Evolutionary conservation across 2,329 filamentous ascomycete genomes (phyloP).

Genomic region (Amesomyces nigricolor): DNA sequence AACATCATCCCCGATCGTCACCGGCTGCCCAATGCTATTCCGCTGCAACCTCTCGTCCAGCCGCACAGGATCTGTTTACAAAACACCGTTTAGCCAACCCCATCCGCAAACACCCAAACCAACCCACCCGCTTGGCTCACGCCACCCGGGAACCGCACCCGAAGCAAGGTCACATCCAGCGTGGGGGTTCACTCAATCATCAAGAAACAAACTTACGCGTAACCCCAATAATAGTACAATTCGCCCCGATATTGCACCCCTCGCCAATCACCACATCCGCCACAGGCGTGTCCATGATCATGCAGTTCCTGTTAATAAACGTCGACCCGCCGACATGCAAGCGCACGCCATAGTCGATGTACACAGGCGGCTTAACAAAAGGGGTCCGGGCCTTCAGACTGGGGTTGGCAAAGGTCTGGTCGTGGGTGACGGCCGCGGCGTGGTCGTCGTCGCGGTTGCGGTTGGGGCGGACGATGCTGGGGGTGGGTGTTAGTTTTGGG

Average conservation of each 20-base stretch:
- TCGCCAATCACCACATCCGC: slow-evolving; percentile 33
- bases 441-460: slow-evolving; percentile 20
- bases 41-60: slow-evolving; percentile 26
- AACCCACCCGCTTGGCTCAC: no score
- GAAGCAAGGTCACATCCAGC: not conserved
- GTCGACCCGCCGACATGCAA: slow-evolving; percentile 30
- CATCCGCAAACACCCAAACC: not conserved
- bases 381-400: slow-evolving; percentile 27
- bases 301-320: slow-evolving; percentile 32
- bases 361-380: slow-evolving; percentile 31
- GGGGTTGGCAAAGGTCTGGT: slow-evolving; percentile 28
- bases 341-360: slow-evolving; percentile 32
- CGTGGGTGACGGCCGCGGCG: slow-evolving; percentile 21
- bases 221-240: slow-evolving; percentile 30
- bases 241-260: slow-evolving; percentile 30
- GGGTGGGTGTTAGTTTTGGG: not conserved
- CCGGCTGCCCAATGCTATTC: slow-evolving; percentile 28
- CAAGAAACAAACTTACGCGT: slow-evolving; percentile 19
- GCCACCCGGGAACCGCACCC: no score
- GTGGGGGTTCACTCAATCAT: not conserved
- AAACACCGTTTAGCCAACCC: slow-evolving; percentile 5
- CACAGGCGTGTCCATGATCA: slow-evolving; percentile 33
- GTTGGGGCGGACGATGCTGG: slow-evolving; percentile 28
- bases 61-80: slow-evolving; percentile 21
- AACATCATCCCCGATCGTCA: slow-evolving; percentile 35